Evolutionary conservation across 129 eudicot species (phyloP).

Genomic region (Saussurea involucrata): DNA sequence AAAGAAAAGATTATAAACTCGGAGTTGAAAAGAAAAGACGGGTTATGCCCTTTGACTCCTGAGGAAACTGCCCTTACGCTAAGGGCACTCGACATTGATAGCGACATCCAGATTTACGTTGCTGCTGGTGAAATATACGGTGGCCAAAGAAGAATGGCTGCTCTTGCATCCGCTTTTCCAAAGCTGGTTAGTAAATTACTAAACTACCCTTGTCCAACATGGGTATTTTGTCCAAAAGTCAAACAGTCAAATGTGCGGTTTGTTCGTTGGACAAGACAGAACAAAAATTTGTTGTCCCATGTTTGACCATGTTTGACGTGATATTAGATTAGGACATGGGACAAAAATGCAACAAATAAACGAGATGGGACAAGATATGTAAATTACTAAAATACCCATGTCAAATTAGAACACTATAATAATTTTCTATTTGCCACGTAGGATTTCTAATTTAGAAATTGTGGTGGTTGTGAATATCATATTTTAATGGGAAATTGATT

Average conservation of each 20-base stretch:
- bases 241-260: neutral
- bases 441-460: no score
- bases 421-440: no score
- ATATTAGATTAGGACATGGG: neutral
- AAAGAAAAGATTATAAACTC: conserved; percentile 91
- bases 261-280: neutral
- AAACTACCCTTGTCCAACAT: no score
- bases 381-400: neutral
- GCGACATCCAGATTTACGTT: conserved; percentile 70
- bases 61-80: conserved; percentile 89
- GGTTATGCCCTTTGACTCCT: conserved; percentile 94
- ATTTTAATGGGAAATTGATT: no score
- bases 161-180: conserved; percentile 64
- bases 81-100: conserved; percentile 77
- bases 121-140: conserved; percentile 99
- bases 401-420: no score
- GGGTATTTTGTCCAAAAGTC: neutral
- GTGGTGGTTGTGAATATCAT: no score
- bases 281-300: neutral
- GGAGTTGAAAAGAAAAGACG: conserved; percentile 78
- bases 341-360: neutral
- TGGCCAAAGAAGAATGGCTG: conserved; percentile 71
- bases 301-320: neutral
- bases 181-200: conserved; percentile 58
- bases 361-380: neutral